Evolutionary conservation across 495 filamentous ascomycete genomes (phyloP), one percentile per base, ranked within the genome.

Genomic region (Neurospora sp.): DNA sequence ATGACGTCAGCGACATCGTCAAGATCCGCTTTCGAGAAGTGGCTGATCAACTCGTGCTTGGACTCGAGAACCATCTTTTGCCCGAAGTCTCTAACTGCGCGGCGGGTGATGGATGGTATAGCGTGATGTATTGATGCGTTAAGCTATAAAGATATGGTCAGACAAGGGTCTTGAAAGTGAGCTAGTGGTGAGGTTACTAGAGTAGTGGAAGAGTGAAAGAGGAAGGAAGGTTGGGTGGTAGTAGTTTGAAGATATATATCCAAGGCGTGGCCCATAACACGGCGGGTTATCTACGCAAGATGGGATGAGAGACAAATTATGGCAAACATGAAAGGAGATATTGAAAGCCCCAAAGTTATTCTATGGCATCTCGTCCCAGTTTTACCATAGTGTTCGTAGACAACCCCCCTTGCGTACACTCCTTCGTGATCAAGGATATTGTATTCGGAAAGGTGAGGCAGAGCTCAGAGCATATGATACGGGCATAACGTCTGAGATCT

Each of bases 61-160:
- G 82, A 78, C 41, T 83, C 82, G 40, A 75, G 20, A 5, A 85
- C 81, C 82, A 87, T 81, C 70, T 83, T 85, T 53, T 69, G 40
- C 11, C 85, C 85, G 40, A 85, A 85, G 40, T 86, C 84, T 31
- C 78, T 78, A 4, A 87, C 74, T 14, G 84, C 82, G 11, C 83
- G 81, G 31, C 80, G 79, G 5, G 83, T 80, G 10, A 83, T 79
- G 10, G 75, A 72, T 0, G 83, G 77, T 37, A 75, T 71, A 3
- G 83, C 79, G 59, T 84, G 82, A 40, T 84, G 84, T 16, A 85
- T 85, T 12, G 82, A 78, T 6, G 84, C 84, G 71, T 87, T 86
- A 22, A 85, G 75, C 85, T 87, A 69, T 16, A 68, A 48, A 35
- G 18, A 48, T 35, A 44, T n/a, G 12, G 69, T 40, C 20, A 40